Conservation (phyloP, 768 basidiomycete species). For the Tremella yokohamensis region DNA sequence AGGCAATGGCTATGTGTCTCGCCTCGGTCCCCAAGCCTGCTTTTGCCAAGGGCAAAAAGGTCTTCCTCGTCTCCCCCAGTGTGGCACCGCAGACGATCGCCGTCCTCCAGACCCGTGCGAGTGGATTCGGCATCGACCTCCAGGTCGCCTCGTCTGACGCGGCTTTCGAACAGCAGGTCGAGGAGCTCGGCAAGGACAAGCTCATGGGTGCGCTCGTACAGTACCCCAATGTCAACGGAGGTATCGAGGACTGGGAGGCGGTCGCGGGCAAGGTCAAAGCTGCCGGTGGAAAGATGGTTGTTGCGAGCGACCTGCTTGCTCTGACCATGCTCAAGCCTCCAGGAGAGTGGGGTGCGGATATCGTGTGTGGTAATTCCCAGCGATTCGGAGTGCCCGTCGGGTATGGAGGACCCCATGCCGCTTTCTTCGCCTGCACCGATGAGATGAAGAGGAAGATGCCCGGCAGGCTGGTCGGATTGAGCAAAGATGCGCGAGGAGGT, state of each 20-base stretch:
- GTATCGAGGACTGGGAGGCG: conserved; percentile 66
- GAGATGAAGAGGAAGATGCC: conserved; percentile 96
- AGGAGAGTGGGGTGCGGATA: conserved; percentile 97
- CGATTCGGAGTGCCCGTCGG: conserved; percentile 95
- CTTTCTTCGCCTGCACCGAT: conserved; percentile 92
- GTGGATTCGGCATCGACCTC: conserved; percentile 86
- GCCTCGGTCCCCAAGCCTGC: conserved; percentile 53
- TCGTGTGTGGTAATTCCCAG: conserved; percentile 90
- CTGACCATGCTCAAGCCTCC: conserved; percentile 89
- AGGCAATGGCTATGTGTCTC: conserved; percentile 95
- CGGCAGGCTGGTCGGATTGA: conserved; percentile 88
- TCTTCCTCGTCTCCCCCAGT: conserved; percentile 77
- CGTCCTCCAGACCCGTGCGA: conserved; percentile 83
- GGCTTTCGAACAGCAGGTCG: conserved; percentile 57
- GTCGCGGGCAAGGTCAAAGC: conserved; percentile 69
- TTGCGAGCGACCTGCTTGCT: conserved; percentile 87
- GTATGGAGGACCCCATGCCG: conserved; percentile 96
- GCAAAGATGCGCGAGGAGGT: conserved; percentile 76
- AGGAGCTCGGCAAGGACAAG: conserved; percentile 55
- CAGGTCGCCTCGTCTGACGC: conserved; percentile 63
- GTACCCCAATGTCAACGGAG: conserved; percentile 88
- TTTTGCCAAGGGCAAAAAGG: conserved; percentile 65
- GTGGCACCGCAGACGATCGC: conserved; percentile 85
- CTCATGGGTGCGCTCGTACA: conserved; percentile 86
- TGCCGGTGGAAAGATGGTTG: conserved; percentile 73